Evolutionary conservation across 352 stramenopile genomes (phyloP), one percentile per base, ranked within the genome.

Genomic region (Phytophthora europaea): DNA sequence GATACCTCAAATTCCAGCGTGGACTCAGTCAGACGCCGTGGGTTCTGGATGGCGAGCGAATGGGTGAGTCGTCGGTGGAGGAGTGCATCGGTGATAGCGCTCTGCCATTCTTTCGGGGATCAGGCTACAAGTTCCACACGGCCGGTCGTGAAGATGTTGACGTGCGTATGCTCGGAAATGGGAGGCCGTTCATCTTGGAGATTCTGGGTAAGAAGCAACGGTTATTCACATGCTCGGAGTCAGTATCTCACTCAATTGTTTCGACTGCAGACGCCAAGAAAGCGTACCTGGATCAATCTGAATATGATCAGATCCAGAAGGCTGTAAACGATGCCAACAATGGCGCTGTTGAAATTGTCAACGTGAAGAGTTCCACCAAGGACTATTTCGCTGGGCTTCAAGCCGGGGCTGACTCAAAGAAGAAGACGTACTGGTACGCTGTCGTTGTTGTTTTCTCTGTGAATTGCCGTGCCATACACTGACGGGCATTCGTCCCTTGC

Each of bases 101-200:
- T 23, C 50, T 92, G 55, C 79, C 88, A 8, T 87, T 87, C 55
- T 94, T 94, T 60, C 63, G 87, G 3, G 87, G 85, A 10, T 70
- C 78, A 43, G 72, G 84, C 47, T 96, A 95, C 80, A 99, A 99
- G 73, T 99, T 99, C 64, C 96, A 99, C 85, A 98, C 94, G 1
- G 97, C 95, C 7, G 98, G 98, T 22, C 91, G 98, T 59, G 98
- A 99, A 84, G 98, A 99, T 80, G 93, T 99, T 45, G 97, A 99
- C 76, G 98, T 99, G 34, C 85, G 97, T 43, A 99, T 99, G 98
- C 79, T 99, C 13, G 87, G 98, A 56, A 97, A 97, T 45, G 95
- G 95, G 55, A 89, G 95, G 1, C 95, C 94, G 16, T 98, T 98
- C 70, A 97, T 97, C 61, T 80, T 97, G 48, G 90, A 97, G 72